A percentile compares a stretch with the other conserved stretches of the same genome.
phyloP scores from a whole-genome alignment of 2,329 filamentous ascomycete species.

The Alternaria sp. region DNA sequence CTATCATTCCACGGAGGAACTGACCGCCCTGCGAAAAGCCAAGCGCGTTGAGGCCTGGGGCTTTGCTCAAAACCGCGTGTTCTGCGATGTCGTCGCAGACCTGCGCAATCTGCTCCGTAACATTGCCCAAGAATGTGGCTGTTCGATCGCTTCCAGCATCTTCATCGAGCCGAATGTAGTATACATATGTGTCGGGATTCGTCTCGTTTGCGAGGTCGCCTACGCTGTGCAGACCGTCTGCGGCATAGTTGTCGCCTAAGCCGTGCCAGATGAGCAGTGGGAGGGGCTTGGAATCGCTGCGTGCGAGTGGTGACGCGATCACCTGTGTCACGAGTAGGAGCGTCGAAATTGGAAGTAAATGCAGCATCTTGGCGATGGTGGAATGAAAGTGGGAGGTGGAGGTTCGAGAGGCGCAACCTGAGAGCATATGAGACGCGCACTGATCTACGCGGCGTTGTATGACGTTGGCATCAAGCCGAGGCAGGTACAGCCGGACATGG shows the following conservation, averaged over 20 bases:
- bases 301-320: constrained; percentile 22
- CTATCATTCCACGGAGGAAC: constrained; percentile 88
- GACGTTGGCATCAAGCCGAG: constrained; percentile 24
- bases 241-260: constrained; percentile 75
- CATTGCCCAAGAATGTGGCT: constrained; percentile 89
- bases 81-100: constrained; percentile 79
- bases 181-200: constrained; percentile 83
- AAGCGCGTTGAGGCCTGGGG: constrained; percentile 84
- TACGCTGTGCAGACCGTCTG: constrained; percentile 75
- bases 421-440: constrained; percentile 2
- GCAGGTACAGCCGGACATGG: constrained; percentile 19
- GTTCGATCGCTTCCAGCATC: constrained; percentile 73
- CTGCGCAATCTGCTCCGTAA: constrained; percentile 75
- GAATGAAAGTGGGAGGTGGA: constrained; percentile 2
- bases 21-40: constrained; percentile 97
- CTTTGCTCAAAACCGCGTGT: constrained; percentile 80
- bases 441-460: constrained; percentile 21
- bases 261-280: constrained; percentile 96
- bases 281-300: constrained; percentile 54
- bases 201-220: constrained; percentile 72
- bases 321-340: constrained; percentile 25
- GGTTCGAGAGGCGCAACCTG: constrained; percentile 17
- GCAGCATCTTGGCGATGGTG: constrained; percentile 22
- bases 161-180: constrained; percentile 75
- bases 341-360: constrained; percentile 27